These are phyloP conservation scores for Botryotinia globosa DNA, from an alignment of 2,329 filamentous ascomycete species.

Conservation along the genomic window DNA sequence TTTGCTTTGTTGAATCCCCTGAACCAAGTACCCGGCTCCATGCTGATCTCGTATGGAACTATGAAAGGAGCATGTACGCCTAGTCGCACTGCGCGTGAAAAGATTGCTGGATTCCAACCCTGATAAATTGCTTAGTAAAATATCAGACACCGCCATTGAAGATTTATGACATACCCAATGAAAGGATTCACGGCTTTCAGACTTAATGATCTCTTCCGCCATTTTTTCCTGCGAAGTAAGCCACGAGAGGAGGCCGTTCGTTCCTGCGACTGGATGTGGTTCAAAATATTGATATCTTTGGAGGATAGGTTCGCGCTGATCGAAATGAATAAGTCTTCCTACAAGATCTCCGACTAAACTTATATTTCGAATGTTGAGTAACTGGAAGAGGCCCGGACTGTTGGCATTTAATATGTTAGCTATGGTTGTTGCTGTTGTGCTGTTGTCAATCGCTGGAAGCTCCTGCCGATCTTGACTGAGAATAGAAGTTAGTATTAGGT, in stretches of 20 bases:
- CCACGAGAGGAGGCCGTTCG: conserved; percentile 3
- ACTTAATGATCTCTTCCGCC: neutral
- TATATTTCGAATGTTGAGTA: neutral
- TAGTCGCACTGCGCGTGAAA: conserved; percentile 6
- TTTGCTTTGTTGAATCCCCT: neutral
- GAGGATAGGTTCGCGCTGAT: neutral
- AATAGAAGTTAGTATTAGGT: neutral
- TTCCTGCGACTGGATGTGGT: conserved; percentile 8
- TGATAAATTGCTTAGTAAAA: neutral
- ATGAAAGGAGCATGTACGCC: neutral
- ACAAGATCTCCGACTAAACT: neutral
- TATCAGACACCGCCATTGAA: neutral
- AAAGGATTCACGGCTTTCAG: neutral
- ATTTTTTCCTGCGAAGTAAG: conserved; percentile 11
- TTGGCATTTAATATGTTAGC: neutral
- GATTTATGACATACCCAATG: neutral
- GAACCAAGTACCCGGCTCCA: neutral
- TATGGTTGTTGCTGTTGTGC: neutral
- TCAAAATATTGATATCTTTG: neutral
- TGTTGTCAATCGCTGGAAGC: neutral
- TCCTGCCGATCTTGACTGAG: neutral
- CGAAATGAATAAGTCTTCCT: conserved; percentile 8
- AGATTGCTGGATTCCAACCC: conserved; percentile 11
- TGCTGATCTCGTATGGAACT: conserved; percentile 2
- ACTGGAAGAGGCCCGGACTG: neutral